Percentiles rank a stretch among this genome's conserved stretches.
phyloP scores from a whole-genome alignment of 169 alveolate species.

The Eimeria praecox region DNA sequence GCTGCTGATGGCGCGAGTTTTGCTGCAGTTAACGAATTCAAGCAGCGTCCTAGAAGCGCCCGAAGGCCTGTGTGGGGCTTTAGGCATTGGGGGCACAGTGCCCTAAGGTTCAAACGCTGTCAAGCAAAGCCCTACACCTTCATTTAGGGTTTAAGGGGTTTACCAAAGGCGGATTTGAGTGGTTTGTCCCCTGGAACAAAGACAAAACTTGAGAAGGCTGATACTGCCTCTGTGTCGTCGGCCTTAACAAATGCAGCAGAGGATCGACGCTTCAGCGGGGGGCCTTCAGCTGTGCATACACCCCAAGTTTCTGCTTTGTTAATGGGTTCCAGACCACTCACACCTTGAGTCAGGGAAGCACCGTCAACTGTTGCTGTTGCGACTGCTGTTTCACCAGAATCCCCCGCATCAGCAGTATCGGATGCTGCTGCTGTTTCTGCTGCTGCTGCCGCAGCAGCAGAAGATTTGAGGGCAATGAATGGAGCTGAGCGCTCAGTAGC shows the following conservation, averaged over 20 bases:
- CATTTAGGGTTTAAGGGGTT: neutral
- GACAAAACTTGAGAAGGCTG: slow-evolving; percentile 11
- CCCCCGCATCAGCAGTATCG: neutral
- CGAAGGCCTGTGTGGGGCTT: neutral
- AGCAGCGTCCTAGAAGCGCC: neutral
- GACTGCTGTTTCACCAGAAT: neutral
- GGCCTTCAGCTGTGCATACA: neutral
- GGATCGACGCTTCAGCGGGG: slow-evolving; percentile 25
- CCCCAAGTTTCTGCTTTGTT: neutral
- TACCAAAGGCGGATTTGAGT: neutral
- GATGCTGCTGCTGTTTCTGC: neutral
- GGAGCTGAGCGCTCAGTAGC: neutral
- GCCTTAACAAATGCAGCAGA: slow-evolving; percentile 53
- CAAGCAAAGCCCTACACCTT: neutral
- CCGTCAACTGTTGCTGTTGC: neutral
- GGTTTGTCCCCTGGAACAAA: neutral
- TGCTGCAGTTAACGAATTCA: neutral
- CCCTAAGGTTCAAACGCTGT: neutral
- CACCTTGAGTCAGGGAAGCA: neutral
- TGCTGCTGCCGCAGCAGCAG: neutral
- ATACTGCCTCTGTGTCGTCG: slow-evolving; percentile 21
- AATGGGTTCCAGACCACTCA: neutral
- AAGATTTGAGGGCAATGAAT: neutral
- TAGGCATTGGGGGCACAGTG: neutral
- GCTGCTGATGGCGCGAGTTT: neutral